Percentiles rank a stretch among this genome's conserved stretches.
Evolutionary conservation across 164 flowering plant genomes (phyloP).

Genomic region (Hamamelis virginiana): DNA sequence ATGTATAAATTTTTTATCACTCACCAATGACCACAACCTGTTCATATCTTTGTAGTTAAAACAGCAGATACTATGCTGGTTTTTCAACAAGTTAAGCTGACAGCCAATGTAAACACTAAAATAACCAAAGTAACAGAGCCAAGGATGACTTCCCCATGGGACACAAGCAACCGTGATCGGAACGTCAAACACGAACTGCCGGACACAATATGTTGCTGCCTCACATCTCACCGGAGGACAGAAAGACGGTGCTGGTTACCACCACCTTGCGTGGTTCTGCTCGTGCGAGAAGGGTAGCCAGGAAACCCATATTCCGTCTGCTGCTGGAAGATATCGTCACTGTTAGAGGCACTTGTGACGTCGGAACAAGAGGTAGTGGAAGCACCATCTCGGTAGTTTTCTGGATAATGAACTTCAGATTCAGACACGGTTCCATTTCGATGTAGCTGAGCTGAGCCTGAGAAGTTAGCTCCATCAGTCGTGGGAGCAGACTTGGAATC

Average conservation of each 20-base stretch:
- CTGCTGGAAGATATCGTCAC: slow-evolving; percentile 24
- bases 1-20: not conserved
- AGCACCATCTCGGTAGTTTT: slow-evolving; percentile 16
- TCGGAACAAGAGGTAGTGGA: slow-evolving; percentile 36
- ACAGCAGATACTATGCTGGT: not conserved
- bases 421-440: slow-evolving; percentile 4
- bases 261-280: slow-evolving; percentile 8
- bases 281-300: slow-evolving; percentile 23
- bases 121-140: slow-evolving; percentile 26
- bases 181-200: not conserved
- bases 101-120: not conserved
- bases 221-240: slow-evolving; percentile 11
- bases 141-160: slow-evolving; percentile 51
- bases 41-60: not conserved
- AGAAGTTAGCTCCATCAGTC: slow-evolving; percentile 6
- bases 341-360: slow-evolving; percentile 29
- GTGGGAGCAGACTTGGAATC: slow-evolving; percentile 18
- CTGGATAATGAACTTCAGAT: slow-evolving; percentile 21
- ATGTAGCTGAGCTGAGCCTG: slow-evolving; percentile 15
- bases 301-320: slow-evolving; percentile 35
- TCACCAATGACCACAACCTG: not conserved
- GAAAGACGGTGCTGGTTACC: slow-evolving; percentile 10
- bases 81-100: not conserved
- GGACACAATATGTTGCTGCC: not conserved
- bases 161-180: slow-evolving; percentile 11